Conservation (phyloP, 179 eudicot species). For the Kewa caespitosa region DNA sequence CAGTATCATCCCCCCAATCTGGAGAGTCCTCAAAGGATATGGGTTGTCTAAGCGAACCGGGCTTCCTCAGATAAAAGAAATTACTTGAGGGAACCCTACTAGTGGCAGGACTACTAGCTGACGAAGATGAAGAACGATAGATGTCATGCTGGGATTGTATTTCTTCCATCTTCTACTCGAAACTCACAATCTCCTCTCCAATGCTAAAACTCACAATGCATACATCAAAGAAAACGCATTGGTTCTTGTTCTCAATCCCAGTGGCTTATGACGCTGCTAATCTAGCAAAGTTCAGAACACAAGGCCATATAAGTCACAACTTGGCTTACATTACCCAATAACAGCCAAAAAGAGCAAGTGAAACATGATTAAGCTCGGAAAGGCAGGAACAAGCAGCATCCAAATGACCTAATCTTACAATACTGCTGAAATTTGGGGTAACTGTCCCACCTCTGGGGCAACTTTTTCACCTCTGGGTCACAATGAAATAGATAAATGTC, state of each 20-base stretch:
- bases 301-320: neutral
- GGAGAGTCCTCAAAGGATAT: slow-evolving; percentile 98
- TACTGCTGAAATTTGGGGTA: neutral
- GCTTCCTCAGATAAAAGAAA: slow-evolving; percentile 84
- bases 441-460: neutral
- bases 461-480: neutral
- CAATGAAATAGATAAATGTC: neutral
- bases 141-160: slow-evolving; percentile 86
- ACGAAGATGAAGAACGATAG: slow-evolving; percentile 94
- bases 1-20: slow-evolving; percentile 95
- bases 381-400: neutral
- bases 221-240: slow-evolving; percentile 1
- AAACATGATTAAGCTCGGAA: neutral
- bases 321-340: neutral
- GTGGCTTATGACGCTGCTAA: neutral
- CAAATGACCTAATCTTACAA: neutral
- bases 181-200: neutral
- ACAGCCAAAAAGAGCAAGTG: neutral
- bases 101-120: slow-evolving; percentile 85
- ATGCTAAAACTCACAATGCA: neutral
- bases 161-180: slow-evolving; percentile 64
- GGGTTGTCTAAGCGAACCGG: slow-evolving; percentile 79
- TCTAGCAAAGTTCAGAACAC: neutral
- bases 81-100: slow-evolving; percentile 86
- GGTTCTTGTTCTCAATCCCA: slow-evolving; percentile 7